Evolutionary conservation across 306 rosid genomes (phyloP).

Genomic region (Ochetophila trinervis): DNA sequence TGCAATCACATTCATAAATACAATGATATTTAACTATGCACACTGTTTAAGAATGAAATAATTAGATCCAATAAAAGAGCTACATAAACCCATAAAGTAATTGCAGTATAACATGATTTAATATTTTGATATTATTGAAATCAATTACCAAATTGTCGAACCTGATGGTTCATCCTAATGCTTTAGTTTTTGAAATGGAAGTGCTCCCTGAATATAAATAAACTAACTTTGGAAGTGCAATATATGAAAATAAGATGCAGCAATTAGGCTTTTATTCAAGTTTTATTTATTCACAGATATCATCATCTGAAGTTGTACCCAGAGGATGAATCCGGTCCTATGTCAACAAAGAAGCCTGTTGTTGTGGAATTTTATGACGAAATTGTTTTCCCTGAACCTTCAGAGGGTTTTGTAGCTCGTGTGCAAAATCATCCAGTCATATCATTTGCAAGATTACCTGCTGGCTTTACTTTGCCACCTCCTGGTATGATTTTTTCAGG

Average conservation of each 20-base stretch:
- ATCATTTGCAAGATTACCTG: slow-evolving; percentile 53
- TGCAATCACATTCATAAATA: too few relatives aligned
- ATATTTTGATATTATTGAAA: too few relatives aligned
- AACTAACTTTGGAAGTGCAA: slow-evolving; percentile 8
- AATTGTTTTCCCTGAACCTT: slow-evolving; percentile 70
- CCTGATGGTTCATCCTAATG: not conserved
- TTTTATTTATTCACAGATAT: slow-evolving; percentile 53
- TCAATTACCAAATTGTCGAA: too few relatives aligned
- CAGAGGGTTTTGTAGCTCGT: slow-evolving; percentile 63
- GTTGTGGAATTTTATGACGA: slow-evolving; percentile 68
- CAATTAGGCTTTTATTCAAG: slow-evolving; percentile 44
- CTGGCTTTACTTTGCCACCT: slow-evolving; percentile 56
- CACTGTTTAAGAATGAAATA: too few relatives aligned
- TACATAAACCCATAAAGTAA: too few relatives aligned
- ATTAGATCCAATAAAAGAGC: too few relatives aligned
- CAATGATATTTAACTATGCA: too few relatives aligned
- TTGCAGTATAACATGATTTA: too few relatives aligned
- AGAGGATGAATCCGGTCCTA: slow-evolving; percentile 69
- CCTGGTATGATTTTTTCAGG: slow-evolving; percentile 43
- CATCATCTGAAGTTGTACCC: slow-evolving; percentile 85
- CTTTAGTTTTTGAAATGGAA: not conserved
- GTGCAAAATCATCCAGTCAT: slow-evolving; percentile 56
- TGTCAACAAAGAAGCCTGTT: slow-evolving; percentile 76
- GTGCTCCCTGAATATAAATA: not conserved
- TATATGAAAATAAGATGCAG: slow-evolving; percentile 14